Percentiles rank a stretch among this genome's conserved stretches.
Evolutionary conservation across 306 rosid species (phyloP).

Genomic region (Pyrus pyrifolia): DNA sequence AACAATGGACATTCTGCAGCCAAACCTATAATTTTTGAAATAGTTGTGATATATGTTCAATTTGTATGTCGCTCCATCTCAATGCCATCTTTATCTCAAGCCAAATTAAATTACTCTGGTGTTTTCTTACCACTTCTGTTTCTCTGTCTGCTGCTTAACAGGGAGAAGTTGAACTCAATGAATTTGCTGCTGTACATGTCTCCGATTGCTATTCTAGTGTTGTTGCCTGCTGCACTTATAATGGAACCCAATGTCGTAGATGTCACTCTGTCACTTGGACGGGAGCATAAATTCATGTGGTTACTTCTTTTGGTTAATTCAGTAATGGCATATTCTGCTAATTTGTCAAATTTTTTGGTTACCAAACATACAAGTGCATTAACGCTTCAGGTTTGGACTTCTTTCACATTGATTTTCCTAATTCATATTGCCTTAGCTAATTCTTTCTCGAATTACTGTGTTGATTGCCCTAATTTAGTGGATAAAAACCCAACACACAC

Average conservation of each 20-base stretch:
- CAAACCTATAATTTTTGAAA: neutral
- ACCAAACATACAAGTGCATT: conserved; percentile 95
- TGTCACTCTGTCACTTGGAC: conserved; percentile 52
- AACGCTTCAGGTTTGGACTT: conserved; percentile 76
- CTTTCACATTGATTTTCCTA: neutral
- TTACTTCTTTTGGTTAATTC: conserved; percentile 86
- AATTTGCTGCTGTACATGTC: conserved; percentile 93
- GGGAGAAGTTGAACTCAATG: conserved; percentile 97
- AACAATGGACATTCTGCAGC: neutral
- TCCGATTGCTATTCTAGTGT: conserved; percentile 68
- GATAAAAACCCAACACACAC: neutral
- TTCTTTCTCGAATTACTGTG: neutral
- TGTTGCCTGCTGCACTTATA: conserved; percentile 80
- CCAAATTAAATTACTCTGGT: neutral
- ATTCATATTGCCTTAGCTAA: neutral
- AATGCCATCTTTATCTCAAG: neutral
- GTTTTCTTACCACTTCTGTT: conserved; percentile 7
- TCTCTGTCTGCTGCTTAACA: conserved; percentile 29
- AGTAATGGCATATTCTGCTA: conserved; percentile 74
- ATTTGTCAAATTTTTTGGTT: conserved; percentile 91
- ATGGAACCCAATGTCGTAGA: conserved; percentile 88
- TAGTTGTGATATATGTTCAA: neutral
- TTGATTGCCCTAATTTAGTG: neutral
- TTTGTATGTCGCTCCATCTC: neutral
- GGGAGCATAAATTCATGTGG: conserved; percentile 72